Evolutionary conservation across 192 early-diverging fungal genomes (phyloP), one percentile per base, ranked within the genome.

Genomic region (Dispira parvispora): DNA sequence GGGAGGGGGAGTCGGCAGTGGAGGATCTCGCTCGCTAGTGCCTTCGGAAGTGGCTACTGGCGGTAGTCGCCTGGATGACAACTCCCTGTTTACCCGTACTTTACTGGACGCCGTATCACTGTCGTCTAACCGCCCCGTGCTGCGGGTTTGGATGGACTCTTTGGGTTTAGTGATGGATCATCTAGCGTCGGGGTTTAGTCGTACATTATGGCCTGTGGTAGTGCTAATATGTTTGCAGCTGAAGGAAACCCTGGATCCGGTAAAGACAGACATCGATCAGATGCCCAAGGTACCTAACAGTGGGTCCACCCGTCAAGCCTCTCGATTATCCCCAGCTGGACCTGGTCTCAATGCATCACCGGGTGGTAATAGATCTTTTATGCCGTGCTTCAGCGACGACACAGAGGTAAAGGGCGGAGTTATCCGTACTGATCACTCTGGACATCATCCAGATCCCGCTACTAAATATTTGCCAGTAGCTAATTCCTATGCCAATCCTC

Each of bases 101-200:
- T 68, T 84, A 16, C 71, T 78, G 26, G 73, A 83, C 60, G 82
- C 86, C 2, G 67, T 90, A 21, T 73, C 77, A 0, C 66, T 72
- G 14, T 54, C 67, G 18, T 70, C 71, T 0, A 90, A 90, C 63
- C 78, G 85, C n/a, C 76, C 80, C 8, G 70, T 87, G 25, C 63
- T 90, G 14, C 82, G 84, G 27, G 73, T 84, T 52, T 90, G 86
- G 86, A 80, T 88, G 68, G 84, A 90, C 65, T 86, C 88, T 62
- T 68, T 88, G 64, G 64, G 82, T 44, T 64, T 76, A 2, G 76
- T 80, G 9, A 71, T 90, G 13, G 81, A 81, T 0, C 78, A 76
- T 43, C 58, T 88, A 13, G 73, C 81, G 52, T 67, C 70, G 25
- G 82, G 73, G 28, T 90, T 90, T 65, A 68, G 78, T 8, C 65